Base-by-base conservation (phyloP, 2,329 filamentous ascomycete species). In the Colletotrichum tofieldiae region DNA sequence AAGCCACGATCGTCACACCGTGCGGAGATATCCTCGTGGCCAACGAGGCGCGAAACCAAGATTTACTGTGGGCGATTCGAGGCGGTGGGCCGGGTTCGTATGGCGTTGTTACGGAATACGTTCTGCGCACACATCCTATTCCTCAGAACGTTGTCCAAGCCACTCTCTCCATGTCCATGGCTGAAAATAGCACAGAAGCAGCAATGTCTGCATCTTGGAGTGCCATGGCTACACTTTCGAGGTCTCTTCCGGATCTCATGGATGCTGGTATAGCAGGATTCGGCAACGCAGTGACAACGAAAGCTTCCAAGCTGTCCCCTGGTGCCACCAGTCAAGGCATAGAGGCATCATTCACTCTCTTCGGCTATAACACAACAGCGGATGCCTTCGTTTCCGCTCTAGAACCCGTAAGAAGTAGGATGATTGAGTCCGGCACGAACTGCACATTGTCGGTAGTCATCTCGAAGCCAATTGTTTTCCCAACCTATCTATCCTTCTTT, bases 1-100 rank as follows among this genome's bases (percentile, higher is more conserved):
- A 37, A 11, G 35, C 35, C 35, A 37, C 66, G 1, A 75, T 81
- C 0, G 74, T 81, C 5, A 78, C 77, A 0, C 72, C 75, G 0
- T 58, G 76, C 0, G 79, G 79, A 0, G 52, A 68, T 0, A 56
- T 75, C 9, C 65, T 75, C 8, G 59, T 69, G 7, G 72, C 59
- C 7, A 68, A 75, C 41, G 67, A 69, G 7, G 41, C 37, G 3
- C 67, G 73, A 4, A 75, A 75, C 43, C 67, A 67, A 39, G 72
- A 75, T 18, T 65, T 75, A 4, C 35, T 73, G 18, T 75, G 72
- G 72, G 68, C 74, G 2, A 54, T 76, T 23, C 67, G 74, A n/a
- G 75, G 74, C 9, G 75, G 75, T 2, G 72, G 74, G 0, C 54
- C 69, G 11, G 75, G 75, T 1, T 56, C 54, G 16, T 75, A 73